Evolutionary conservation across 768 basidiomycete species (phyloP), one percentile per base, ranked within the genome.

Genomic region (Mycena haematopus): DNA sequence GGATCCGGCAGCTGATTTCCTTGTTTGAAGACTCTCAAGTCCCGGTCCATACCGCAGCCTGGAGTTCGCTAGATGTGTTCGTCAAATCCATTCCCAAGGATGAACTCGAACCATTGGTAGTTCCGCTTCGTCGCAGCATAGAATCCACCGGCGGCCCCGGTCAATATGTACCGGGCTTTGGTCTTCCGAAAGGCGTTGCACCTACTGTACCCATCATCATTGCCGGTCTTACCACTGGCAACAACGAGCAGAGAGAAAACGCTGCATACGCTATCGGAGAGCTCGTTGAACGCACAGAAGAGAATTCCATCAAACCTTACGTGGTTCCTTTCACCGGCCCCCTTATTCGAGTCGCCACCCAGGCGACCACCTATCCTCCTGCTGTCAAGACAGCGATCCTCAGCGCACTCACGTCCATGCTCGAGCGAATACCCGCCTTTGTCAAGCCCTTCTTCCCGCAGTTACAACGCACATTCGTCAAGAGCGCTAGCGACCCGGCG

Each of bases 381-480:
- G 92, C 89, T 22, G 95, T 98, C 75, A 98, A 99, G 78, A 87
- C 86, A 5, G 95, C 91, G 14, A 96, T 99, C 67, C 83, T 99
- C 31, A 85, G 84, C 35, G 93, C 96, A 6, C 83, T 99, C 52
- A 86, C 88, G 0, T 86, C 88, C 22, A 93, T 98, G 86, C 80
- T 99, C 45, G 87, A 88, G 65, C 84, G 86, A 47, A 95, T 97
- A 24, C 95, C 96, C 0, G 79, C 82, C 4, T 92, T 96, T 68
- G 94, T 99, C 68, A 93, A 92, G 74, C 96, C 96, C 3, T 99
- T 99, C 88, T 98, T 98, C 84, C 97, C 96, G 2, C 97, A 99
- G 70, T 78, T 99, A 35, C 96, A 98, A 70, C 86, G 96, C 35
- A 98, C 95, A 0, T 98, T 99, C 70, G 91, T 97, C 73, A 99